phyloP scores from a whole-genome alignment of 2,329 filamentous ascomycete genomes.

The Aspergillus nomiae region DNA sequence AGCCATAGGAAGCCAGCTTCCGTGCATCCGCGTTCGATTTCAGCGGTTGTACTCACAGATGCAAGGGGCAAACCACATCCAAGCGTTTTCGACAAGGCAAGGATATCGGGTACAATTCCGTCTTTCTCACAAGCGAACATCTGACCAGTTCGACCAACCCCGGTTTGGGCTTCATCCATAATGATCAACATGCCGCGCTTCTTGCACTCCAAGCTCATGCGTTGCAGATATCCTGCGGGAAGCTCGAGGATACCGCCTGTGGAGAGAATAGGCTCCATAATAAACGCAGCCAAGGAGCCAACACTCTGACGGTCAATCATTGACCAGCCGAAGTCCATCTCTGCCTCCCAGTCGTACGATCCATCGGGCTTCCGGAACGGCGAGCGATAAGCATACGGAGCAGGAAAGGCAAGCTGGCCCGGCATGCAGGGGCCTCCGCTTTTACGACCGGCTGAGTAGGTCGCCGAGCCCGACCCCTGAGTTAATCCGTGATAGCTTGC shows the following conservation, averaged over 20 bases:
- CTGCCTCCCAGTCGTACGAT: slow-evolving; percentile 66
- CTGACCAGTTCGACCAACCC: slow-evolving; percentile 56
- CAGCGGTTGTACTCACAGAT: slow-evolving; percentile 58
- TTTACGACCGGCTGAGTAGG: slow-evolving; percentile 32
- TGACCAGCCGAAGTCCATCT: slow-evolving; percentile 64
- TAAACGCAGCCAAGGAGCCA: slow-evolving; percentile 64
- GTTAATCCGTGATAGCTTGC: slow-evolving; percentile 66
- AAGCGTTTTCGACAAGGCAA: slow-evolving; percentile 63
- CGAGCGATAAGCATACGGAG: slow-evolving; percentile 64
- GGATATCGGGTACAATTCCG: slow-evolving; percentile 58
- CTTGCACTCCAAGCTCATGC: slow-evolving; percentile 57
- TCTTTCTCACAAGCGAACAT: slow-evolving; percentile 62
- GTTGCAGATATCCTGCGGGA: slow-evolving; percentile 60
- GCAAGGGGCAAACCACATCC: slow-evolving; percentile 63
- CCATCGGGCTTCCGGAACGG: slow-evolving; percentile 62
- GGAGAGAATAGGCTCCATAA: slow-evolving; percentile 63
- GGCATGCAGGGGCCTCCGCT: slow-evolving; percentile 45
- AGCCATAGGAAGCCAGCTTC: slow-evolving; percentile 59
- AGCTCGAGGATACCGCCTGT: slow-evolving; percentile 63
- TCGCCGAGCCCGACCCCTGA: slow-evolving; percentile 53
- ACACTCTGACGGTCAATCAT: slow-evolving; percentile 62
- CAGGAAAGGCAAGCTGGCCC: slow-evolving; percentile 60
- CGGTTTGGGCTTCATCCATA: slow-evolving; percentile 63
- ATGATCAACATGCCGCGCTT: slow-evolving; percentile 60
- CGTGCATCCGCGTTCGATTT: slow-evolving; percentile 53